A percentile compares a stretch with the other conserved stretches of the same genome.
phyloP scores from a whole-genome alignment of 1,284 basidiomycete species.

The Vanrija sp. region DNA sequence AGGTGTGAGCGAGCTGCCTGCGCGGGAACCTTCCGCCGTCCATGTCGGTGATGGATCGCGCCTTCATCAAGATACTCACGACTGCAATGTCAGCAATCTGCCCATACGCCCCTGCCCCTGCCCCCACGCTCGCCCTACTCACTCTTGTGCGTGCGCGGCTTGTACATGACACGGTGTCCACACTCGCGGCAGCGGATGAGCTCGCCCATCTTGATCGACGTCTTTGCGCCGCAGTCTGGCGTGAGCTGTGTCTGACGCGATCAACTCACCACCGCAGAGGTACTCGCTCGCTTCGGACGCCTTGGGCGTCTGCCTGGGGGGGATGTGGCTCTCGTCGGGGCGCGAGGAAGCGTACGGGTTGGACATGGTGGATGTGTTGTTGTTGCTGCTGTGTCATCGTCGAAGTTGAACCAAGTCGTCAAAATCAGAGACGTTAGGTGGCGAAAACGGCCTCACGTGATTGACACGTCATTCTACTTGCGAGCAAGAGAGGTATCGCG shows the following conservation, averaged over 20 bases:
- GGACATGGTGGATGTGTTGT: slow-evolving; percentile 24
- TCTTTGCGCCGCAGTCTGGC: slow-evolving; percentile 87
- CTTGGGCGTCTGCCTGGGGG: slow-evolving; percentile 30
- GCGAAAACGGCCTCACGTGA: background rate
- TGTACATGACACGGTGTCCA: slow-evolving; percentile 98
- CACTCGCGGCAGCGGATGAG: slow-evolving; percentile 96
- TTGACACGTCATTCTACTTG: slow-evolving; percentile 7
- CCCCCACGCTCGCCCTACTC: slow-evolving; percentile 53
- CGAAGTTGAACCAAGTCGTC: background rate
- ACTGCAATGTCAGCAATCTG: background rate
- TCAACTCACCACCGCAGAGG: slow-evolving; percentile 75
- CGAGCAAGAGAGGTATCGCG: background rate
- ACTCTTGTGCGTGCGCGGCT: slow-evolving; percentile 95
- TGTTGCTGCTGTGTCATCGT: background rate
- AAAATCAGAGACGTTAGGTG: background rate
- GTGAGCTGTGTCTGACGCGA: slow-evolving; percentile 4
- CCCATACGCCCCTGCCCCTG: background rate
- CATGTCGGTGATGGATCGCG: background rate
- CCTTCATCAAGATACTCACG: background rate
- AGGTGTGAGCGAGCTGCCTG: slow-evolving; percentile 6
- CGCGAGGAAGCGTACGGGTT: slow-evolving; percentile 37
- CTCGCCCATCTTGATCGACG: slow-evolving; percentile 87
- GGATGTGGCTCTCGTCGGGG: slow-evolving; percentile 31
- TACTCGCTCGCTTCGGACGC: slow-evolving; percentile 69
- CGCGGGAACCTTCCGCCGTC: background rate